These are phyloP conservation scores for Hirsutella minnesotensis DNA, from an alignment of 2,329 filamentous ascomycete genomes.

Conservation along the genomic window DNA sequence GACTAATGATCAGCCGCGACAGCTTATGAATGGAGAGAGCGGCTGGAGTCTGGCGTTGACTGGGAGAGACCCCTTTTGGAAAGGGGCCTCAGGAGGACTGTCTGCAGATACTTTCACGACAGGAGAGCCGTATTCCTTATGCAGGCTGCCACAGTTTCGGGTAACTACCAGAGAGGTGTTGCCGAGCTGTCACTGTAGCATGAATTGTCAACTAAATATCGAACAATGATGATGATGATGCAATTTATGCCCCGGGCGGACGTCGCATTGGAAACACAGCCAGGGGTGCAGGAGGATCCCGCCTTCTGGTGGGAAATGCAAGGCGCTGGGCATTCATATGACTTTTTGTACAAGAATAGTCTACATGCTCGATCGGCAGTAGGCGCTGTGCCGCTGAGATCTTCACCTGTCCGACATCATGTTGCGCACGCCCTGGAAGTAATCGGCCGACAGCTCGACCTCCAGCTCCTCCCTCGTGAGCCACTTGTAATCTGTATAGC, in stretches of 20 bases:
- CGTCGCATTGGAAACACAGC: neutral
- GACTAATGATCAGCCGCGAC: neutral
- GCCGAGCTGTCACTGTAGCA: too few relatives aligned
- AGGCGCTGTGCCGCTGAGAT: neutral
- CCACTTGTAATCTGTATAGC: slow-evolving; percentile 81
- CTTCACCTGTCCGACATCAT: slow-evolving; percentile 67
- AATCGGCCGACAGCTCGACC: slow-evolving; percentile 50
- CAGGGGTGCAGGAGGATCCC: neutral
- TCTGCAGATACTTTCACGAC: neutral
- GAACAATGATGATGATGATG: too few relatives aligned
- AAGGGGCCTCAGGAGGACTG: neutral
- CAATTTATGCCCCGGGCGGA: too few relatives aligned
- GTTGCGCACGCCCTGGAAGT: slow-evolving; percentile 66
- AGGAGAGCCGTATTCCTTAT: neutral
- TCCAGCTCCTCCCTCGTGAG: slow-evolving; percentile 79
- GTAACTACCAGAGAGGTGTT: too few relatives aligned
- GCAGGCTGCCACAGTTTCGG: neutral
- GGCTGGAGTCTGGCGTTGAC: slow-evolving; percentile 2
- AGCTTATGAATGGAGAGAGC: neutral
- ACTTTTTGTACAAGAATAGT: neutral
- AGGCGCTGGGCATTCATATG: neutral
- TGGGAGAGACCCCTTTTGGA: neutral
- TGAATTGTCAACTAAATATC: too few relatives aligned
- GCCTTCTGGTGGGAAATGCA: neutral
- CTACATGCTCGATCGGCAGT: neutral